A percentile compares a stretch with the other conserved stretches of the same genome.
These are phyloP conservation scores for Collybiopsis confluens DNA, from an alignment of 768 basidiomycete genomes.

Conservation along the genomic window DNA sequence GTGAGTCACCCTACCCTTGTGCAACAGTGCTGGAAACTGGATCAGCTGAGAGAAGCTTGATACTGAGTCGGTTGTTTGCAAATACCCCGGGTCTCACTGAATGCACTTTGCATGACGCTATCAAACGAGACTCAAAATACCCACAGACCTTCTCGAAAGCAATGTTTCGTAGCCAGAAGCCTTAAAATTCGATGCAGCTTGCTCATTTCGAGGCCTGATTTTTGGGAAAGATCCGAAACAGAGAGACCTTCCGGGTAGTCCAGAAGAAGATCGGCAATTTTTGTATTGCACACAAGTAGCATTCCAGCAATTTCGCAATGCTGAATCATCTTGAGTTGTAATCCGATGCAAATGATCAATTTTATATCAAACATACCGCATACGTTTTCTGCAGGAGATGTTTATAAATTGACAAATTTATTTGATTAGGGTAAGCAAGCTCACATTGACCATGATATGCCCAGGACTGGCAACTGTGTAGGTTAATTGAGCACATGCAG, in stretches of 20 bases:
- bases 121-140: not conserved
- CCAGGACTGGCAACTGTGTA: conserved; percentile 24
- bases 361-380: not conserved
- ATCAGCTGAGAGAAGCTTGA: conserved; percentile 26
- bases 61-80: conserved; percentile 36
- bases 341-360: not conserved
- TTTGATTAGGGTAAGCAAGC: not conserved
- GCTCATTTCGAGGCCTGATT: conserved; percentile 25
- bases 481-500: conserved; percentile 29
- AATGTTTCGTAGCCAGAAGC: conserved; percentile 34
- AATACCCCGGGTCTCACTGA: conserved; percentile 32
- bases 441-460: conserved; percentile 26
- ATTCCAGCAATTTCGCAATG: conserved; percentile 27
- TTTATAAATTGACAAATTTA: not conserved
- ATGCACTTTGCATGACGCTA: not conserved
- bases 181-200: conserved; percentile 37
- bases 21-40: no score
- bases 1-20: no score
- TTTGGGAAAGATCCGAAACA: conserved; percentile 24
- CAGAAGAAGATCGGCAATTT: conserved; percentile 34
- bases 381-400: conserved; percentile 9
- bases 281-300: conserved; percentile 25
- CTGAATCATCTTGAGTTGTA: conserved; percentile 9
- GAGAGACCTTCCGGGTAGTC: conserved; percentile 30
- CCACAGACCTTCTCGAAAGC: conserved; percentile 32